Base-by-base conservation (phyloP, 2,329 filamentous ascomycete species). In the Emmonsiellopsis sp. region DNA sequence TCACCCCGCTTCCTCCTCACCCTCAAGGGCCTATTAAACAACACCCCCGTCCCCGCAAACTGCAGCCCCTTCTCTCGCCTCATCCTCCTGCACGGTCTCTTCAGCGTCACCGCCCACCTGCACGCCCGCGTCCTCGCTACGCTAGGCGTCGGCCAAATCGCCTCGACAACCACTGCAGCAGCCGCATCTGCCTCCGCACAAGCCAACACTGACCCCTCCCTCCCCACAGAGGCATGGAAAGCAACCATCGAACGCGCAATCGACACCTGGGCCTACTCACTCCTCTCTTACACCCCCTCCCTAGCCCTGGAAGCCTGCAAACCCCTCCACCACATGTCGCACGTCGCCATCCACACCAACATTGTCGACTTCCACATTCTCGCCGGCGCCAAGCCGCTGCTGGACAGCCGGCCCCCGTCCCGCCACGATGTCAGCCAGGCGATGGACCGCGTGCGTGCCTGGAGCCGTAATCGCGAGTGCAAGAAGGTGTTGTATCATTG, bases 341-440 rank as follows among this genome's bases (percentile, higher is more conserved):
- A 63, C 14, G 58, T 63, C 13, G 59, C 58, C 13, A 62, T 64
- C 9, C 58, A 63, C 49, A 61, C 59, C 14, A 56, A 63, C 45
- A 57, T 65, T n/a, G 61, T 58, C 50, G 62, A 65, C 50, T 61
- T 65, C 42, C 62, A 65, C 51, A 58, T 59, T 14, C 56, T 64
- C 3, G 61, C 61, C 2, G 60, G 61, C 7, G 61, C 61, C 6
- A 61, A 62, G 9, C 61, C 62, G 21, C 53, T 64, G 5, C 49
- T 59, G 2, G 58, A 39, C 36, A 39, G 59, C 14, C 62, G 52
- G 55, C 42, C 53, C 9, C 55, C 55, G 2, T 61, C 57, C 4
- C 52, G 55, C 44, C 51, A 57, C 37, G 61, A 61, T 34, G 53
- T 58, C n/a, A 45, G 55, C 9, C 51, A 58, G 37, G 60, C 62